Evolutionary conservation across 148 eudicot genomes (phyloP), one percentile per base, ranked within the genome.

Genomic region (Vaccinium darrowii): DNA sequence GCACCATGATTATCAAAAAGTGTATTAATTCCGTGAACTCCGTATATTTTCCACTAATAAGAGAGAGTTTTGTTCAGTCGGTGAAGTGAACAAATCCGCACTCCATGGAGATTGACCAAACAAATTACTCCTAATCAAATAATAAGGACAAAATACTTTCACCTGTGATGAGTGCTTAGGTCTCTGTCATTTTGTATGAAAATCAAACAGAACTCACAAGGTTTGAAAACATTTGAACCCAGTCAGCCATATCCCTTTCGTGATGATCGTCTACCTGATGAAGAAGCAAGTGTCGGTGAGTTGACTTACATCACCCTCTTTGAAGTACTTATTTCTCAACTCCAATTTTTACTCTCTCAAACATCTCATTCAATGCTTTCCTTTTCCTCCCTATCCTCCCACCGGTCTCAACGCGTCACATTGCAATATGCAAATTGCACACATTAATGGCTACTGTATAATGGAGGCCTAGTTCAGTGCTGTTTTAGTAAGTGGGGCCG

Each of bases 371-470:
- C 21, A 81, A n/a, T n/a, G n/a, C n/a, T n/a, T n/a, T n/a, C n/a
- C n/a, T n/a, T n/a, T n/a, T n/a, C n/a, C n/a, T n/a, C n/a, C n/a
- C n/a, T n/a, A n/a, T n/a, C n/a, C n/a, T n/a, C n/a, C n/a, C n/a
- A n/a, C n/a, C n/a, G n/a, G n/a, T n/a, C n/a, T n/a, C n/a, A n/a
- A 81, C n/a, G 54, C 76, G 56, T 79, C 43, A 25, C 49, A 53
- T 15, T 53, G 0, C 43, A 21, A 53, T 30, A 30, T 79, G 81
- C 81, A 79, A 52, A 15, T 54, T 78, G 65, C 78, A 53, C 14
- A 49, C 49, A 86, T 78, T 86, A 71, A 79, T 78, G 63, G 76
- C 78, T 86, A 78, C 60, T 8, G 30, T 30, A 30, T n/a, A 47
- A 69, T 52, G 69, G 23, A 47, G 30, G 30, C 30, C 84, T 5